Conservation (phyloP, 495 filamentous ascomycete genomes). For the Penicillium coprophilum region DNA sequence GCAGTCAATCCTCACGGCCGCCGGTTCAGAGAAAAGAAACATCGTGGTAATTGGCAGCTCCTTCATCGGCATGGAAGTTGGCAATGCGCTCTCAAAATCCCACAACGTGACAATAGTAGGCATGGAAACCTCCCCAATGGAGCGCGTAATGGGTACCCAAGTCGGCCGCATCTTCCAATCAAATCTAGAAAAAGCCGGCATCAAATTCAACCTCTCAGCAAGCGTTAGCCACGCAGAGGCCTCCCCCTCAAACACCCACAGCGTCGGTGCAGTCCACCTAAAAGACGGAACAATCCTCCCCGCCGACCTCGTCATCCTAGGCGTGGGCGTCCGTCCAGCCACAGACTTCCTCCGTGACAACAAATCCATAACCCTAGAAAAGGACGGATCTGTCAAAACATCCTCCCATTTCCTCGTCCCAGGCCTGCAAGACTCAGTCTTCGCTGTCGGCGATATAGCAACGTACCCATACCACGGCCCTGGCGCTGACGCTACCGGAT, state of each 20-base stretch:
- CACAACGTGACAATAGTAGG: conserved; percentile 90
- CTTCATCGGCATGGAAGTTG: conserved; percentile 97
- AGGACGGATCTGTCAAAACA: conserved; percentile 77
- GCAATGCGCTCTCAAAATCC: conserved; percentile 69
- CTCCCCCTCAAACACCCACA: conserved; percentile 58
- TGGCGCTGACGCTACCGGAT: conserved; percentile 57
- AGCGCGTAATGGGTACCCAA: conserved; percentile 79
- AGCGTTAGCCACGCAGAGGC: conserved; percentile 77
- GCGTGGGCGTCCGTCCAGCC: conserved; percentile 83
- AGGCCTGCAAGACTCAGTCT: conserved; percentile 70
- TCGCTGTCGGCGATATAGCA: conserved; percentile 93
- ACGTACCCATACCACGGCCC: conserved; percentile 93
- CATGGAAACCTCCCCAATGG: conserved; percentile 82
- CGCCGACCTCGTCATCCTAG: conserved; percentile 87
- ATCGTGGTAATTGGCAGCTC: conserved; percentile 87
- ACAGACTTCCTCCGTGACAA: conserved; percentile 84
- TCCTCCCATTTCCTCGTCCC: conserved; percentile 75
- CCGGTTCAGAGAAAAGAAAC: conserved; percentile 80
- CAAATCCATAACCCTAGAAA: conserved; percentile 61
- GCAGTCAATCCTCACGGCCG: conserved; percentile 69
- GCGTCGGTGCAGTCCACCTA: conserved; percentile 78
- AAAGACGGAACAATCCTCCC: conserved; percentile 82
- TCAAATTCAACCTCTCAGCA: conserved; percentile 82
- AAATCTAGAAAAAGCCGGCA: conserved; percentile 76
- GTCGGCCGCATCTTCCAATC: conserved; percentile 79